Conservation (phyloP, 2,329 filamentous ascomycete species). For the Penicillium sp. region DNA sequence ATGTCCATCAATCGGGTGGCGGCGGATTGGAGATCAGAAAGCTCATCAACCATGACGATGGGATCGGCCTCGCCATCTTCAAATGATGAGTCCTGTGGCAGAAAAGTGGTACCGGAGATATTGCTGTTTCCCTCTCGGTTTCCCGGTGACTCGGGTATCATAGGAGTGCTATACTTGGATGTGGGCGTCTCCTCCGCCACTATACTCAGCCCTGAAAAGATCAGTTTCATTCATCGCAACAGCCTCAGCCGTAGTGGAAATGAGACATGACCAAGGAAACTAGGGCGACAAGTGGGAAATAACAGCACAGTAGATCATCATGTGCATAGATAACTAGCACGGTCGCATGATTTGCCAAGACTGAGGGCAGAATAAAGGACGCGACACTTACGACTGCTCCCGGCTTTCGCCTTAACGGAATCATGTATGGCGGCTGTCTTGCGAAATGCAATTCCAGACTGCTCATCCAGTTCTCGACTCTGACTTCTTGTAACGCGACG, state of each 20-base stretch:
- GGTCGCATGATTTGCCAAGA: neutral
- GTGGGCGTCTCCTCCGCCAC: conserved; percentile 15
- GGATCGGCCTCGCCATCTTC: conserved; percentile 32
- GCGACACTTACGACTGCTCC: conserved; percentile 8
- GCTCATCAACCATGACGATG: conserved; percentile 36
- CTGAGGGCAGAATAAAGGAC: neutral
- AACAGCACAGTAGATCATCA: neutral
- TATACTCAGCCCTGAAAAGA: conserved; percentile 9
- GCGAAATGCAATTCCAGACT: conserved; percentile 2
- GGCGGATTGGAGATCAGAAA: conserved; percentile 36
- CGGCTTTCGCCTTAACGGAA: conserved; percentile 4
- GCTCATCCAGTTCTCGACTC: conserved; percentile 31
- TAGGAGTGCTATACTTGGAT: conserved; percentile 8
- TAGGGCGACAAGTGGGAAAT: neutral
- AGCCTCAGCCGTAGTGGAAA: neutral
- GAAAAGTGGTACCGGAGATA: conserved; percentile 35
- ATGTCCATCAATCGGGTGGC: conserved; percentile 36
- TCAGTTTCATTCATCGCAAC: conserved; percentile 1
- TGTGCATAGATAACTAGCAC: neutral
- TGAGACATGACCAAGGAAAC: neutral
- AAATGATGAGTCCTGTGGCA: conserved; percentile 26
- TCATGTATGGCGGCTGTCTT: neutral
- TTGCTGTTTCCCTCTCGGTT: conserved; percentile 28
- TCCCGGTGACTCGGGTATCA: conserved; percentile 22
- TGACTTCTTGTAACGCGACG: conserved; percentile 36